Base-by-base conservation (phyloP, 495 filamentous ascomycete species). In the Podospora pseudocomata region DNA sequence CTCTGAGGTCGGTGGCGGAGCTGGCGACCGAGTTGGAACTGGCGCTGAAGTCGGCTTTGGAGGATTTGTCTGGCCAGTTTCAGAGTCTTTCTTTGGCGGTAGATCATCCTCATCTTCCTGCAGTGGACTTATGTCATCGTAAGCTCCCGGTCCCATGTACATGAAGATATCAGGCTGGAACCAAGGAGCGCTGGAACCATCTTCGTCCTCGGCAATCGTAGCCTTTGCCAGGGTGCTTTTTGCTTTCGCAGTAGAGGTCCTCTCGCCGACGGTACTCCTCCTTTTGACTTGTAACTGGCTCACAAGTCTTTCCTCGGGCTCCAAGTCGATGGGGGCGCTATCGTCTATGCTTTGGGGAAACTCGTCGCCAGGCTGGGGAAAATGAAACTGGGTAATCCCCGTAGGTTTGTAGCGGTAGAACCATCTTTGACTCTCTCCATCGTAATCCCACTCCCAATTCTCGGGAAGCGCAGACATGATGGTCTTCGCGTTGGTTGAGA, bases 381-480 rank as follows among this genome's bases (percentile, higher is more conserved):
- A 85, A 61, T 77, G 79, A 72, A 79, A 85, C 65, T 85, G 82
- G 19, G 79, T 72, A 32, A 79, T 67, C 0, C 82, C 82, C 15
- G 82, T 83, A 23, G 81, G 75, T 68, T 74, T 80, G 65, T 79
- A 84, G 34, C 79, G 76, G 60, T 80, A 85, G 56, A 82, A 78
- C 82, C 82, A 85, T 15, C 82, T 79, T 13, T 49, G 39, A 49
- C 39, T 49, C 32, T 62, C 74, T 30, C 80, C 81, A 59, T 85
- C 82, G 67, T 85, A 83, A 63, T 82, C 82, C 66, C 73, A 77
- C 63, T 83, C 79, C 82, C 82, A 85, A 65, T 79, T 78, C 20
- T 79, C 77, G 0, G 82, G 82, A 34, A 85, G 77, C 62, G 64
- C 67, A 20, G 79, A 64, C 78, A 82, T 81, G 28, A 16, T 16